Conservation (phyloP, 148 eudicot genomes). For the Selenicereus undatus region DNA sequence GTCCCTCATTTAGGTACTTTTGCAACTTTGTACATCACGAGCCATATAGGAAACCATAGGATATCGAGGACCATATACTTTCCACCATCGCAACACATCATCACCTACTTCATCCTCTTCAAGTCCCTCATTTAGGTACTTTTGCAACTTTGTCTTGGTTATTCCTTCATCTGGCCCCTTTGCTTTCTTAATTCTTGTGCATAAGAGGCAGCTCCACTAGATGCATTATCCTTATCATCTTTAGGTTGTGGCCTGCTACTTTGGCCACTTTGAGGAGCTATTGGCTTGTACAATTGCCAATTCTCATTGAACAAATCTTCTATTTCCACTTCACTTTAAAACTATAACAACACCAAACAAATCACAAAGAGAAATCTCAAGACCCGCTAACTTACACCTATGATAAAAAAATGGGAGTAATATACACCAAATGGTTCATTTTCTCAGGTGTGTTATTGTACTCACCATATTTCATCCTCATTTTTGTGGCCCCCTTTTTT, state of each 20-base stretch:
- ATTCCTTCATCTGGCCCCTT: background rate
- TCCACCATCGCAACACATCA: background rate
- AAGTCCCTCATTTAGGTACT: background rate
- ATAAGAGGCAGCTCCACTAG: too few relatives aligned
- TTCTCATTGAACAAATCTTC: background rate
- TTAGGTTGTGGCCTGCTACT: too few relatives aligned
- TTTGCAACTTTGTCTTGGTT: background rate
- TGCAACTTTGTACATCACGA: constrained; percentile 2
- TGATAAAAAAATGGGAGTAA: background rate
- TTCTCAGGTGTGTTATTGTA: too few relatives aligned
- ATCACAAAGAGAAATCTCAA: background rate
- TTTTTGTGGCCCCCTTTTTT: too few relatives aligned
- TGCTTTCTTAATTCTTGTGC: background rate
- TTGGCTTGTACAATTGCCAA: background rate
- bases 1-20: background rate
- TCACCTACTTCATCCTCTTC: background rate
- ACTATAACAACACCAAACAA: background rate
- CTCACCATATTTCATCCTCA: too few relatives aligned
- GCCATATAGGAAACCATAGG: constrained; percentile 1
- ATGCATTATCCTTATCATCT: too few relatives aligned
- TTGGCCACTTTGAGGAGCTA: too few relatives aligned
- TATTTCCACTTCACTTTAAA: background rate
- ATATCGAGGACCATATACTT: constrained; percentile 13
- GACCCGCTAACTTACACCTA: background rate
- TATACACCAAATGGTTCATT: too few relatives aligned